phyloP scores from a whole-genome alignment of 768 basidiomycete species.

The Amanita thiersii region DNA sequence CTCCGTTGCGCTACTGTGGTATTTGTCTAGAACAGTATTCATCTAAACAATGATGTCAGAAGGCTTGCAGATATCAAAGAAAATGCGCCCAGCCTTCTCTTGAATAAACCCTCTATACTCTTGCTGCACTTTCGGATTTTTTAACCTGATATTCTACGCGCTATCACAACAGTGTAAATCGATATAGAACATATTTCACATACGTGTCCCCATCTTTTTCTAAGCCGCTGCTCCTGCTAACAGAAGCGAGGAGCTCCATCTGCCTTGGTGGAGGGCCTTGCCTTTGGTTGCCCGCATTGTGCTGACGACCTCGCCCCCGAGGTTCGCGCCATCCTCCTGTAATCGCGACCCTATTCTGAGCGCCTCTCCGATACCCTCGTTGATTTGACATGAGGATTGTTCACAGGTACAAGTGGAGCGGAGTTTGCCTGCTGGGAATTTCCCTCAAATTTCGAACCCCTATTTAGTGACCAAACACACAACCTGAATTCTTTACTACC shows the following conservation, averaged over 20 bases:
- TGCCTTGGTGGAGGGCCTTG: slow-evolving; percentile 17
- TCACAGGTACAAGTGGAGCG: too few relatives aligned
- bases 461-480: too few relatives aligned
- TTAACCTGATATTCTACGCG: slow-evolving; percentile 42
- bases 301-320: not conserved
- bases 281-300: not conserved
- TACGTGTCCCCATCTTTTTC: slow-evolving; percentile 72
- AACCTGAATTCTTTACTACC: too few relatives aligned
- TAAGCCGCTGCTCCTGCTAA: slow-evolving; percentile 71
- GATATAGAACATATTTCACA: slow-evolving; percentile 20
- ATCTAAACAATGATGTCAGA: slow-evolving; percentile 30
- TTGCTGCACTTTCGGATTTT: slow-evolving; percentile 49
- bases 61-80: not conserved
- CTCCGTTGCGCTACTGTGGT: slow-evolving; percentile 22
- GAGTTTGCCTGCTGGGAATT: too few relatives aligned
- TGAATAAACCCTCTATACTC: slow-evolving; percentile 60
- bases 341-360: not conserved
- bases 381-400: too few relatives aligned
- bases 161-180: slow-evolving; percentile 18
- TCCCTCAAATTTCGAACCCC: too few relatives aligned
- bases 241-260: slow-evolving; percentile 63
- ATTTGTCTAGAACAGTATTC: slow-evolving; percentile 33
- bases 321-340: not conserved
- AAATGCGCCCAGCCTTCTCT: slow-evolving; percentile 42
- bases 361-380: not conserved